A percentile compares a stretch with the other conserved stretches of the same genome.
These are phyloP conservation scores for Exophiala xenobiotica DNA, from an alignment of 2,329 filamentous ascomycete species.

Conservation along the genomic window DNA sequence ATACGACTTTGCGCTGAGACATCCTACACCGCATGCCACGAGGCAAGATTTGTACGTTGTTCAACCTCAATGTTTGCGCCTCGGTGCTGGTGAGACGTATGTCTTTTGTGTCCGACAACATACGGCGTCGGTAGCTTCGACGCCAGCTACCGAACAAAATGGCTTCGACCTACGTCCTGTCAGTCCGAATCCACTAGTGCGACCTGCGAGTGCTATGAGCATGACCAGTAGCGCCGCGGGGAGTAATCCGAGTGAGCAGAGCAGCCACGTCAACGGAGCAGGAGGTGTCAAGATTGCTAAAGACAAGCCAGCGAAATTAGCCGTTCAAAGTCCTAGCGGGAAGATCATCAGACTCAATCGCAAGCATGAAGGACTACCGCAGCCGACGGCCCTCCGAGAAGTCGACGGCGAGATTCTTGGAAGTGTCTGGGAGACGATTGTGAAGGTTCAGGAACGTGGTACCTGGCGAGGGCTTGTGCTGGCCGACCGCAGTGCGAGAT, in stretches of 20 bases:
- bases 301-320: slow-evolving; percentile 88
- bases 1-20: slow-evolving; percentile 88
- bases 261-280: slow-evolving; percentile 56
- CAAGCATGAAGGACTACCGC: slow-evolving; percentile 48
- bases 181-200: slow-evolving; percentile 42
- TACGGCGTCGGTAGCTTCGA: slow-evolving; percentile 53
- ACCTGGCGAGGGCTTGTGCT: slow-evolving; percentile 63
- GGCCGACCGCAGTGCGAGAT: slow-evolving; percentile 63
- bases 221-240: slow-evolving; percentile 57
- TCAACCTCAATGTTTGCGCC: slow-evolving; percentile 84
- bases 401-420: slow-evolving; percentile 47
- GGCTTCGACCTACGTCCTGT: slow-evolving; percentile 28
- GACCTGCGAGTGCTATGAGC: slow-evolving; percentile 59
- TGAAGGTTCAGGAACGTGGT: slow-evolving; percentile 65
- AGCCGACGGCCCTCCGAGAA: slow-evolving; percentile 35
- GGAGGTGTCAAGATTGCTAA: slow-evolving; percentile 51
- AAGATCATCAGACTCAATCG: slow-evolving; percentile 75
- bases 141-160: slow-evolving; percentile 19
- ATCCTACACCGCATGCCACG: slow-evolving; percentile 96
- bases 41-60: slow-evolving; percentile 95
- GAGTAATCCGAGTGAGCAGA: slow-evolving; percentile 49
- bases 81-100: slow-evolving; percentile 95
- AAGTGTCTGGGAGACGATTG: slow-evolving; percentile 64
- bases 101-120: slow-evolving; percentile 96
- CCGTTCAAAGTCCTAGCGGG: slow-evolving; percentile 88